Percentiles rank a stretch among this genome's conserved stretches.
phyloP scores from a whole-genome alignment of 2,329 filamentous ascomycete genomes.

The Blastomyces parvus region DNA sequence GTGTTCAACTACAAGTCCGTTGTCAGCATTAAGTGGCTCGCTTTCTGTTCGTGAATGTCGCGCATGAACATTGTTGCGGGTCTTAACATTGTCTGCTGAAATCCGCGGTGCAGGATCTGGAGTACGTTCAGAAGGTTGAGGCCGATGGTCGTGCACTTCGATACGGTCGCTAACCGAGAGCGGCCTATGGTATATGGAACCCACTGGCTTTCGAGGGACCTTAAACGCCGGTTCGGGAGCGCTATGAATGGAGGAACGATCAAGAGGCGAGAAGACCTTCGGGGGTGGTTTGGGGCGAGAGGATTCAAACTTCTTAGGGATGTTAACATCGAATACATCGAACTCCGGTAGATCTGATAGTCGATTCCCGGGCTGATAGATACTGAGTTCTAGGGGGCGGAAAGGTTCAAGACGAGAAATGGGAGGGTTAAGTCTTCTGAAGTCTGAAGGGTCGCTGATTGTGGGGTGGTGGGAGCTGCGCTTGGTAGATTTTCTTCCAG shows the following conservation, averaged over 20 bases:
- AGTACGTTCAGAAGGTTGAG: slow-evolving; percentile 27
- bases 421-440: slow-evolving; percentile 28
- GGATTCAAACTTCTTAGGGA: slow-evolving; percentile 18
- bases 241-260: slow-evolving; percentile 1
- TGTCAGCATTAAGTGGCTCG: slow-evolving; percentile 14
- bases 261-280: slow-evolving; percentile 24
- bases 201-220: slow-evolving; percentile 30
- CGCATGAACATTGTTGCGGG: background rate
- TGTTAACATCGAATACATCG: slow-evolving; percentile 29
- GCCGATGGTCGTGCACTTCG: slow-evolving; percentile 16
- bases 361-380: slow-evolving; percentile 36
- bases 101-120: slow-evolving; percentile 16
- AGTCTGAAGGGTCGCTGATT: slow-evolving; percentile 37
- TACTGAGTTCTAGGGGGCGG: slow-evolving; percentile 39
- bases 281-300: slow-evolving; percentile 22
- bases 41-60: slow-evolving; percentile 7
- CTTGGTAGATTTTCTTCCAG: slow-evolving; percentile 26
- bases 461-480: slow-evolving; percentile 26
- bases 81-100: slow-evolving; percentile 7
- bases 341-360: slow-evolving; percentile 40
- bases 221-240: slow-evolving; percentile 16
- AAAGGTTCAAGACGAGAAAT: slow-evolving; percentile 21
- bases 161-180: slow-evolving; percentile 20
- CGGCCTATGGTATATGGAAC: slow-evolving; percentile 24
- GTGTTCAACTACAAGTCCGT: background rate